Conservation (phyloP, 768 basidiomycete genomes). For the Leccinellum rugosiceps region DNA sequence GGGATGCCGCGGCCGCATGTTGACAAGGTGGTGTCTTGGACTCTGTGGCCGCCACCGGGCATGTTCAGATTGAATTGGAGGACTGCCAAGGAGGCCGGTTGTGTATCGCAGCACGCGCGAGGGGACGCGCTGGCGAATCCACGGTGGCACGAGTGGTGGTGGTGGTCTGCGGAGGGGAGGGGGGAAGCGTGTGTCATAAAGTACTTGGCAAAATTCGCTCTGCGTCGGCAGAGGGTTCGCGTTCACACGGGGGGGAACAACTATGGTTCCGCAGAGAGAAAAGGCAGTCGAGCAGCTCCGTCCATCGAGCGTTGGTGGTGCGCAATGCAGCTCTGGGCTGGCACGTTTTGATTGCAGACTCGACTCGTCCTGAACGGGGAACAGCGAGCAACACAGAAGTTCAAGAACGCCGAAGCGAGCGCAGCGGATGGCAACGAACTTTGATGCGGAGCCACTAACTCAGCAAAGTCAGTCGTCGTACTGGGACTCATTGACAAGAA, state of each 20-base stretch:
- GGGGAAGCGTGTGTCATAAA: conserved; percentile 8
- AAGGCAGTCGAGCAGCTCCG: conserved; percentile 7
- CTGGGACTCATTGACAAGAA: neutral
- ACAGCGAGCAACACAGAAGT: conserved; percentile 7
- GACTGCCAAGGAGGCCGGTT: neutral
- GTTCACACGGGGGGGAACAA: conserved; percentile 12
- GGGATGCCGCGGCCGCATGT: conserved; percentile 19
- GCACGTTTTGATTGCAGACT: conserved; percentile 18
- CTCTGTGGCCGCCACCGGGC: conserved; percentile 3
- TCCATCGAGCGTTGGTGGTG: neutral
- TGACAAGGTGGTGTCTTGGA: neutral
- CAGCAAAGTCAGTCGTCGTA: neutral
- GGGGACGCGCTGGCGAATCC: conserved; percentile 19
- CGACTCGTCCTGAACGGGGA: neutral
- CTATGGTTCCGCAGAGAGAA: conserved; percentile 3
- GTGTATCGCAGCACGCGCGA: neutral
- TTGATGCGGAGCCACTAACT: conserved; percentile 16
- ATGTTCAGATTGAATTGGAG: neutral
- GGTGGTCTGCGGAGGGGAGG: neutral
- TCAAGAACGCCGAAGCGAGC: conserved; percentile 15
- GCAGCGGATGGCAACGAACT: conserved; percentile 14
- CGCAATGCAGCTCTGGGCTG: conserved; percentile 4
- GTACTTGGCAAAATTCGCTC: neutral
- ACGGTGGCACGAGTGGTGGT: neutral
- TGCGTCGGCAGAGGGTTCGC: neutral